These are phyloP conservation scores for Pseudogymnoascus sp. DNA, from an alignment of 2,329 filamentous ascomycete species.

Conservation along the genomic window DNA sequence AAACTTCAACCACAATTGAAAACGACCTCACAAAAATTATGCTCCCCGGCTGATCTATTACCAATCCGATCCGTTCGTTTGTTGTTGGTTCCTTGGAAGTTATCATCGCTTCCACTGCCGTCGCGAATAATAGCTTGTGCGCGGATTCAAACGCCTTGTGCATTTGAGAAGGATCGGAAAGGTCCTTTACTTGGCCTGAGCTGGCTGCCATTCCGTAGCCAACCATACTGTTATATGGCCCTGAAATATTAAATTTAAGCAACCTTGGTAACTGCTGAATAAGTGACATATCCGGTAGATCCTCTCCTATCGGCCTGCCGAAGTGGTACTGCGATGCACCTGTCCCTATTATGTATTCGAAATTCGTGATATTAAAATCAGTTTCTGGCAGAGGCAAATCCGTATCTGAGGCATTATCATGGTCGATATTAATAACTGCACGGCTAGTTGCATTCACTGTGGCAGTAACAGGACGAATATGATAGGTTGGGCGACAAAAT, in stretches of 20 bases:
- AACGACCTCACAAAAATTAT: slow-evolving; percentile 23
- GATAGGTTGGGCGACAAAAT: slow-evolving; percentile 40
- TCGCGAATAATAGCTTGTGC: slow-evolving; percentile 35
- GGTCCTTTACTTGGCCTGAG: slow-evolving; percentile 24
- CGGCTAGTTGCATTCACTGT: slow-evolving; percentile 29
- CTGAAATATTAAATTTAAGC: slow-evolving; percentile 20
- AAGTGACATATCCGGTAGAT: slow-evolving; percentile 13
- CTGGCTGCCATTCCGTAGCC: slow-evolving; percentile 31
- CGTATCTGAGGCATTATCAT: background rate
- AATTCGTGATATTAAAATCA: slow-evolving; percentile 32
- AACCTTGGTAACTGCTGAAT: slow-evolving; percentile 21
- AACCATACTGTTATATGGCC: slow-evolving; percentile 29
- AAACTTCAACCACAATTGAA: slow-evolving; percentile 23
- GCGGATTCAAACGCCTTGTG: slow-evolving; percentile 31
- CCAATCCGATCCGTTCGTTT: background rate
- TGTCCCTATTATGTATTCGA: slow-evolving; percentile 31
- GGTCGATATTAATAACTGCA: slow-evolving; percentile 17
- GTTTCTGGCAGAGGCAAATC: slow-evolving; percentile 21
- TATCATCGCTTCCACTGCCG: slow-evolving; percentile 21
- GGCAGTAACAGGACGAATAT: slow-evolving; percentile 36
- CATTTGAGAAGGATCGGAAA: slow-evolving; percentile 29
- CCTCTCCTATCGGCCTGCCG: background rate
- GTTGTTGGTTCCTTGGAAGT: background rate
- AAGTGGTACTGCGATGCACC: slow-evolving; percentile 13
- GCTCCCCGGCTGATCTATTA: slow-evolving; percentile 8